Percentiles rank a stretch among this genome's conserved stretches.
phyloP scores from a whole-genome alignment of 2,329 filamentous ascomycete species.

The Aspergillus sp. region DNA sequence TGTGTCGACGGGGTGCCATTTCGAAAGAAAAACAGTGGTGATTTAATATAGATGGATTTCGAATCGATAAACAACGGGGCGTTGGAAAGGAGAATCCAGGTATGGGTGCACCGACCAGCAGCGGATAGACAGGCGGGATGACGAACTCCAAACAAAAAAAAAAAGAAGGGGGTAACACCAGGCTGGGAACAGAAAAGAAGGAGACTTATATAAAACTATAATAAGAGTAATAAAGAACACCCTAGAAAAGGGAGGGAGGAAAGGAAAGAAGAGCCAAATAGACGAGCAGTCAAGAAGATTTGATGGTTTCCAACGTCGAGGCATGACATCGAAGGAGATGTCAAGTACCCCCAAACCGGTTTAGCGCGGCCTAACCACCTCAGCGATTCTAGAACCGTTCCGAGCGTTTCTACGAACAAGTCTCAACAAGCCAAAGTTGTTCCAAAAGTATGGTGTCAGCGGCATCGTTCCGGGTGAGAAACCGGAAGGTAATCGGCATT shows the following conservation, averaged over 20 bases:
- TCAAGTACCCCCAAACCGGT: constrained; percentile 26
- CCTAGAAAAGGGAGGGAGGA: constrained; percentile 22
- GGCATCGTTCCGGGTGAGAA: neutral
- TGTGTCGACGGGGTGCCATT: constrained; percentile 47
- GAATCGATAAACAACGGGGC: neutral
- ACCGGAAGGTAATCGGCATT: neutral
- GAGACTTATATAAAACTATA: neutral
- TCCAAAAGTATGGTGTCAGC: neutral
- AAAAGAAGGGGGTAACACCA: constrained; percentile 19
- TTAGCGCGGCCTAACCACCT: constrained; percentile 21
- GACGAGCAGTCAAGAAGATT: constrained; percentile 13
- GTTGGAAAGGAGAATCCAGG: constrained; percentile 8
- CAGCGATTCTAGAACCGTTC: constrained; percentile 25
- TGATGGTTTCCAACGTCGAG: constrained; percentile 23
- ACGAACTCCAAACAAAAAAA: constrained; percentile 13
- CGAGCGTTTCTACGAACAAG: neutral
- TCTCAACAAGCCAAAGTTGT: no score
- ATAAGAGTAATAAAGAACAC: constrained; percentile 14
- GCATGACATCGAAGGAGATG: constrained; percentile 28
- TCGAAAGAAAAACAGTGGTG: constrained; percentile 3
- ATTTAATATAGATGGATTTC: neutral
- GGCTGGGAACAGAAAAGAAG: constrained; percentile 1
- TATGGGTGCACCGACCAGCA: constrained; percentile 19
- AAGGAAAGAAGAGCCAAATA: constrained; percentile 17
- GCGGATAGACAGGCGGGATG: constrained; percentile 21